phyloP scores from a whole-genome alignment of 768 basidiomycete species.

The Macrolepiota albuminosa region DNA sequence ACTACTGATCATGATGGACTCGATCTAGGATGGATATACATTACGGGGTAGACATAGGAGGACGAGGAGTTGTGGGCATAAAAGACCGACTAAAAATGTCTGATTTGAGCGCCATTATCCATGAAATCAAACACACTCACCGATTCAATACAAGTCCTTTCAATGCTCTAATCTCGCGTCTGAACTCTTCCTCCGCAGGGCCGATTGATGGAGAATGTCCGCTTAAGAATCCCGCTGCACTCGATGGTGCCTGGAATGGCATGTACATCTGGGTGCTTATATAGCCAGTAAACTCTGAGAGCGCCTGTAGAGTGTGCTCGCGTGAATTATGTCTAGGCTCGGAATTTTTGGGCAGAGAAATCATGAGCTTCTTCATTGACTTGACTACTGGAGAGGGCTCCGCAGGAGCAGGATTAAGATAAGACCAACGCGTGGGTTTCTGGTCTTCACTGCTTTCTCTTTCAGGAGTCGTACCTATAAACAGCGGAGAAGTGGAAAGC shows the following conservation, averaged over 20 bases:
- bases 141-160: slow-evolving; percentile 78
- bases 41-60: slow-evolving; percentile 8
- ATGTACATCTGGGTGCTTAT: slow-evolving; percentile 70
- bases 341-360: slow-evolving; percentile 30
- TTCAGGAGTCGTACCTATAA: slow-evolving; percentile 30
- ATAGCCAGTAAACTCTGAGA: slow-evolving; percentile 76
- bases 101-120: not conserved
- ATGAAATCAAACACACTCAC: slow-evolving; percentile 30
- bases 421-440: slow-evolving; percentile 33
- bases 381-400: slow-evolving; percentile 33
- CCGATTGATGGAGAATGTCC: slow-evolving; percentile 18
- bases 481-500: slow-evolving; percentile 48
- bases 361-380: slow-evolving; percentile 31
- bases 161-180: slow-evolving; percentile 68
- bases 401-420: slow-evolving; percentile 25
- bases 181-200: slow-evolving; percentile 63
- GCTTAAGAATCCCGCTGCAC: slow-evolving; percentile 23
- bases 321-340: slow-evolving; percentile 31
- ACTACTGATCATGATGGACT: not conserved
- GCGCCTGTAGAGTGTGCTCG: slow-evolving; percentile 60
- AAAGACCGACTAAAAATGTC: slow-evolving; percentile 32
- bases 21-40: not conserved
- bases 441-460: slow-evolving; percentile 18
- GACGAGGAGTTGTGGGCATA: slow-evolving; percentile 28
- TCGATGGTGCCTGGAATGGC: slow-evolving; percentile 33